Percentiles rank a stretch among this genome's conserved stretches.
Evolutionary conservation across 768 basidiomycete genomes (phyloP).

Genomic region (Tricholoma matsutake): DNA sequence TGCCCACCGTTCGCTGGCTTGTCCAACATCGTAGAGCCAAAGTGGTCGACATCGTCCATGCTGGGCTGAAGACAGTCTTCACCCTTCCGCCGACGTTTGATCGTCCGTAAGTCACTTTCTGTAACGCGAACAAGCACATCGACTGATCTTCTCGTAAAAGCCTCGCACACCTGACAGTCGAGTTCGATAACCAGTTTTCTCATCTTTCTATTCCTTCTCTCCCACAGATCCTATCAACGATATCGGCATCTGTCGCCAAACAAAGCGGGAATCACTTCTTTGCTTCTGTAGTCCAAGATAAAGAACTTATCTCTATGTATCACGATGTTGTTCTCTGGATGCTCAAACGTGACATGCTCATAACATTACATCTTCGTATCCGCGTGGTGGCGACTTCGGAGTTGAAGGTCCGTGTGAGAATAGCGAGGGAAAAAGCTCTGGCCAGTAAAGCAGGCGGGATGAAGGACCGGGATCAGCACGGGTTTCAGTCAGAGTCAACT

Average conservation of each 20-base stretch:
- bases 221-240: slow-evolving; percentile 66
- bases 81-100: slow-evolving; percentile 65
- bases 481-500: slow-evolving; percentile 17
- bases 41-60: slow-evolving; percentile 82
- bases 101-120: slow-evolving; percentile 45
- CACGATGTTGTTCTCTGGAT: slow-evolving; percentile 89
- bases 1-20: slow-evolving; percentile 89
- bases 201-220: slow-evolving; percentile 63
- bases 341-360: slow-evolving; percentile 80
- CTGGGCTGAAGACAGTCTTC: slow-evolving; percentile 78
- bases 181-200: slow-evolving; percentile 63
- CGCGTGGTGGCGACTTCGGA: slow-evolving; percentile 76
- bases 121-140: slow-evolving; percentile 3
- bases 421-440: slow-evolving; percentile 37
- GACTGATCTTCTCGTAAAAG: slow-evolving; percentile 26
- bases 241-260: slow-evolving; percentile 67
- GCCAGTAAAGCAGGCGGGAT: slow-evolving; percentile 21
- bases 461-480: slow-evolving; percentile 11
- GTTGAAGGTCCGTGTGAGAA: slow-evolving; percentile 69
- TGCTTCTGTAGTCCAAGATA: slow-evolving; percentile 68
- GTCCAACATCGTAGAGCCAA: slow-evolving; percentile 89
- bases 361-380: slow-evolving; percentile 82
- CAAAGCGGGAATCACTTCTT: slow-evolving; percentile 74
- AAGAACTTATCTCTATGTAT: slow-evolving; percentile 67
- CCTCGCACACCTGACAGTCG: slow-evolving; percentile 47